Percentiles rank a stretch among this genome's conserved stretches.
phyloP scores from a whole-genome alignment of 2,329 filamentous ascomycete genomes.

The Fusarium liriodendri region DNA sequence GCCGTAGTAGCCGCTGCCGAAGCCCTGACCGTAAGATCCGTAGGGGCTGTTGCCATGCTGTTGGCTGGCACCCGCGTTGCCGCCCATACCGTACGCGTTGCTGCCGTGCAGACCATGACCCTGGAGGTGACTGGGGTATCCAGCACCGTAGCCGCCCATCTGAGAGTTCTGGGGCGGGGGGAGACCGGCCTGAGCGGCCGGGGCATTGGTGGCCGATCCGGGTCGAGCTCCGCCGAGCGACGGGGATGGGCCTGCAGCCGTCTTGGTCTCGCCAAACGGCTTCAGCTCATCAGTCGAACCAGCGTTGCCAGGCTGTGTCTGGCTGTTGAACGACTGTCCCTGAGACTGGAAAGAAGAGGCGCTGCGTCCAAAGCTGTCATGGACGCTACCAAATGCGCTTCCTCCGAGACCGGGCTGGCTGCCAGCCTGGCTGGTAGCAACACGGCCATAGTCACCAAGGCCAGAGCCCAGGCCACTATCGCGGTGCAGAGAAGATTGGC shows the following conservation, averaged over 20 bases:
- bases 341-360: constrained; percentile 67
- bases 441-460: constrained; percentile 66
- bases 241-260: constrained; percentile 65
- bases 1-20: constrained; percentile 60
- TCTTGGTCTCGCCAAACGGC: constrained; percentile 68
- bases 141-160: constrained; percentile 64
- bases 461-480: constrained; percentile 63
- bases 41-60: constrained; percentile 66
- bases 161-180: constrained; percentile 68
- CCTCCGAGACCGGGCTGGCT: constrained; percentile 63
- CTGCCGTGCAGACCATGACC: constrained; percentile 65
- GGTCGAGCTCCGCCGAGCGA: constrained; percentile 67
- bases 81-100: constrained; percentile 66
- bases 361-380: constrained; percentile 66
- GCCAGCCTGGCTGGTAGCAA: constrained; percentile 60
- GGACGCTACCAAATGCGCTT: constrained; percentile 63
- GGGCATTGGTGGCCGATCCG: constrained; percentile 66
- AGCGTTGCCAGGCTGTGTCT: constrained; percentile 58
- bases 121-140: constrained; percentile 67
- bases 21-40: constrained; percentile 62
- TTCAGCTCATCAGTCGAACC: constrained; percentile 66
- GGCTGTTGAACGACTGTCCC: constrained; percentile 64
- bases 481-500: constrained; percentile 64
- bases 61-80: constrained; percentile 62
- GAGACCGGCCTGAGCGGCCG: constrained; percentile 63